Evolutionary conservation across 345 rosid genomes (phyloP).

Genomic region (Pistacia atlantica): DNA sequence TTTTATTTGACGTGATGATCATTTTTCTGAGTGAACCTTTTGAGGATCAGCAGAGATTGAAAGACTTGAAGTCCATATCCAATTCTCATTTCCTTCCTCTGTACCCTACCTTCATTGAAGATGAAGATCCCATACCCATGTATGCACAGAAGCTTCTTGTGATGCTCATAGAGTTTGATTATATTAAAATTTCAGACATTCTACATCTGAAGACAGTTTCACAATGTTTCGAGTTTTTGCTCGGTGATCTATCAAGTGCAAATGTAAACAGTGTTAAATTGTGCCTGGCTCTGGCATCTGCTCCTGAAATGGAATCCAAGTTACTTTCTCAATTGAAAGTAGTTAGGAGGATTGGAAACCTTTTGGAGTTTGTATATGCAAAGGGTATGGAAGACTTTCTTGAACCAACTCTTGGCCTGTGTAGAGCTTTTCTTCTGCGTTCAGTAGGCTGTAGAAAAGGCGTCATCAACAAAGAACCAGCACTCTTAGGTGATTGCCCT

Average conservation of each 20-base stretch:
- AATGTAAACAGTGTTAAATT: constrained; percentile 92
- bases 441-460: constrained; percentile 61
- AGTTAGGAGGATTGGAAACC: constrained; percentile 83
- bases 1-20: constrained; percentile 82
- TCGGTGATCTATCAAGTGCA: constrained; percentile 81
- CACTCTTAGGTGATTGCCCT: constrained; percentile 57
- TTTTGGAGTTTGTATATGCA: constrained; percentile 80
- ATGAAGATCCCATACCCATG: constrained; percentile 98
- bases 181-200: constrained; percentile 74
- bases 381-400: constrained; percentile 98
- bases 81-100: constrained; percentile 90
- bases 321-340: constrained; percentile 82
- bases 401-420: constrained; percentile 82
- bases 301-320: constrained; percentile 95
- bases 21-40: constrained; percentile 67
- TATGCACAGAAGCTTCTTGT: constrained; percentile 93
- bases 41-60: constrained; percentile 49
- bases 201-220: constrained; percentile 81
- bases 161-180: constrained; percentile 81
- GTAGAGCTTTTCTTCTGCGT: constrained; percentile 73
- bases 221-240: constrained; percentile 90
- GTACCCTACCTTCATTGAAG: constrained; percentile 85
- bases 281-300: constrained; percentile 85
- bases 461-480: constrained; percentile 54
- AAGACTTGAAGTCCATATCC: constrained; percentile 71